phyloP scores from a whole-genome alignment of 495 filamentous ascomycete species.

The Thozetella sp. region DNA sequence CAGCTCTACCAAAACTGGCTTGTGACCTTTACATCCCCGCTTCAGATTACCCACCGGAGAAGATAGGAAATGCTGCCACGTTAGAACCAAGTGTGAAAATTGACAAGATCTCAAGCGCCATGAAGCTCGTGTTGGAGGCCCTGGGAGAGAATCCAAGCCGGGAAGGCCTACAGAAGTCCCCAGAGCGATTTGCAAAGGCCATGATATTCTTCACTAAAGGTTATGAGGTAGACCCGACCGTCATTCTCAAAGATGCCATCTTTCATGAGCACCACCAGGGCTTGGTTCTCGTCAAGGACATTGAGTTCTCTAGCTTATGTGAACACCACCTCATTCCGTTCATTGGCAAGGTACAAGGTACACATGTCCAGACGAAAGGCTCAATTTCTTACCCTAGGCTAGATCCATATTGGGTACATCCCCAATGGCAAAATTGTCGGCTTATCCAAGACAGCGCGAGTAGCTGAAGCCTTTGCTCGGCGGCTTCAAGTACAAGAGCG shows the following conservation, averaged over 20 bases:
- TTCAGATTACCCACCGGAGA: neutral
- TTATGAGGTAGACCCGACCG: conserved; percentile 77
- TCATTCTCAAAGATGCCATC: conserved; percentile 83
- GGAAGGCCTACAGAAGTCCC: conserved; percentile 74
- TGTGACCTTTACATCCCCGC: neutral
- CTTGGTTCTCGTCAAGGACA: conserved; percentile 83
- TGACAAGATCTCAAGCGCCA: conserved; percentile 70
- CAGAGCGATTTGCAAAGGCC: conserved; percentile 78
- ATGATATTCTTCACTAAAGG: conserved; percentile 90
- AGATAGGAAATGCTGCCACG: neutral
- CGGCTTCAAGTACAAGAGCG: conserved; percentile 82
- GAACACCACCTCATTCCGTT: conserved; percentile 89
- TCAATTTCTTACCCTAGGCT: conserved; percentile 9
- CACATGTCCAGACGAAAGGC: neutral
- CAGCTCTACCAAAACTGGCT: neutral
- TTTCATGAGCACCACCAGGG: conserved; percentile 87
- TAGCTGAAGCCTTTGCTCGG: conserved; percentile 85
- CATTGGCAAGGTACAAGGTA: conserved; percentile 66
- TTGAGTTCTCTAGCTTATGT: conserved; percentile 81
- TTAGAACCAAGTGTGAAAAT: conserved; percentile 19
- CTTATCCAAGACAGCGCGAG: conserved; percentile 79
- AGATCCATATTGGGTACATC: conserved; percentile 92
- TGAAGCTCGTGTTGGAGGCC: conserved; percentile 78
- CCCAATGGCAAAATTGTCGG: conserved; percentile 74
- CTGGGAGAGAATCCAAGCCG: conserved; percentile 81